Percentiles rank a stretch among this genome's conserved stretches.
Evolutionary conservation across 1,139 yeast genomes (phyloP).

Genomic region (Hemisphaericaspora subhashii): DNA sequence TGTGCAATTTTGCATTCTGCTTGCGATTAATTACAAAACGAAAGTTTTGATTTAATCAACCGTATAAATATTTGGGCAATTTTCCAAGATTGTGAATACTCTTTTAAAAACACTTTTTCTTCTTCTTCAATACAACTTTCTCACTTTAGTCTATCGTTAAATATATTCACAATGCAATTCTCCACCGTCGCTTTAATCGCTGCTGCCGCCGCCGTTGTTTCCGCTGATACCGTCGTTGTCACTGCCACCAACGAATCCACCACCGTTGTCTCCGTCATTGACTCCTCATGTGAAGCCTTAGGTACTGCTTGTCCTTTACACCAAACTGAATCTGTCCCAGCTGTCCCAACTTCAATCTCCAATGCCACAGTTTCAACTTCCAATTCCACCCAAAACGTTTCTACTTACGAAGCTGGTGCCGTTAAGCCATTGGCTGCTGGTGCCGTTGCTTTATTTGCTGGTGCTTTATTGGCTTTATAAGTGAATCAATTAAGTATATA

Average conservation of each 20-base stretch:
- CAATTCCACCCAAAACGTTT: conserved; percentile 36
- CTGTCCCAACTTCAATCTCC: conserved; percentile 4
- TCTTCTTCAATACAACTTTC: background rate
- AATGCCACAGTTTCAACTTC: conserved; percentile 38
- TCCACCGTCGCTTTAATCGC: conserved; percentile 47
- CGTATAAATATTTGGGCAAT: no score
- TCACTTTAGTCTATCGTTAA: conserved; percentile 27
- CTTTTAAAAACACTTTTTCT: background rate
- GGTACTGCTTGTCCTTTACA: conserved; percentile 7
- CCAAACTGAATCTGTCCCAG: background rate
- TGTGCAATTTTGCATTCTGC: no score
- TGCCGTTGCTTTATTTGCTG: conserved; percentile 53
- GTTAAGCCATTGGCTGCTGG: conserved; percentile 42
- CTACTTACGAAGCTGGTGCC: conserved; percentile 42
- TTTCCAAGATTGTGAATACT: no score
- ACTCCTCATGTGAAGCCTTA: conserved; percentile 11
- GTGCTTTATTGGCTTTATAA: conserved; percentile 55
- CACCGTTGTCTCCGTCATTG: conserved; percentile 38
- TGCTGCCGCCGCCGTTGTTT: conserved; percentile 35
- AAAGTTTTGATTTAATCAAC: no score
- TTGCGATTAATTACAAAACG: no score
- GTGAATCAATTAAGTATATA: conserved; percentile 10
- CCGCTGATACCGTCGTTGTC: conserved; percentile 18
- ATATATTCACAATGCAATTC: conserved; percentile 41
- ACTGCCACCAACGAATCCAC: conserved; percentile 26